Evolutionary conservation across 179 eudicot species (phyloP), one percentile per base, ranked within the genome.

Genomic region (Beta lomatogona): DNA sequence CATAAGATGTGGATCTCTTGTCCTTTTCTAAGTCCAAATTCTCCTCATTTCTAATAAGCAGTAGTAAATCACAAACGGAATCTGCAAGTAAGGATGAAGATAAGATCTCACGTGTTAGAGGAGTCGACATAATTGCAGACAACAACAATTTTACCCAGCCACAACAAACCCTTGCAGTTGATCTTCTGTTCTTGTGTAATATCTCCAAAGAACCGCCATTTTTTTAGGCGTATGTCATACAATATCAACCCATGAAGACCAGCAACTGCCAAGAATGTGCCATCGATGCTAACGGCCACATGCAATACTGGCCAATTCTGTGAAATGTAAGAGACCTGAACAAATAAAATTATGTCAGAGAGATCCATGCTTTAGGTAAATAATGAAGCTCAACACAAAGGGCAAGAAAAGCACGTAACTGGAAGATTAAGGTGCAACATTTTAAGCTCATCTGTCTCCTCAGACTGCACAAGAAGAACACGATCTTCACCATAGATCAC

Each of bases 201-300:
- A 88, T 96, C 98, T 77, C 98, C 99, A 87, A 96, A 96, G 76
- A 94, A 91, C 65, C 99, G 88, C 99, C 99, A 96, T 84, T 90
- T 90, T 77, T 93, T 93, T 71, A 89, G 78, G 36, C 94, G 92
- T 80, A 96, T 86, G 76, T 96, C 99, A 88, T 96, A 94, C 83
- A 96, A 83, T 80, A 96, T 93, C 79, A 96, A 86, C 60, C 99
- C 99, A 90, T 91, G 98, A 85, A 89, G 92, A 70, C 99, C 99
- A 85, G 99, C 97, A 91, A 93, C 98, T 76, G 99, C 99, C 85
- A 96, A 87, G 82, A 87, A 94, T 89, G 91, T 90, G 78, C 98
- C 99, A 89, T 96, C 99, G 75, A 79, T 88, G 83, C 95, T 94
- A 75, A 95, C 98, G 54, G 98, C 96, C 83, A 94, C 99, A 63